Conservation (phyloP, 306 rosid species). For the Casuarina equisetifolia region DNA sequence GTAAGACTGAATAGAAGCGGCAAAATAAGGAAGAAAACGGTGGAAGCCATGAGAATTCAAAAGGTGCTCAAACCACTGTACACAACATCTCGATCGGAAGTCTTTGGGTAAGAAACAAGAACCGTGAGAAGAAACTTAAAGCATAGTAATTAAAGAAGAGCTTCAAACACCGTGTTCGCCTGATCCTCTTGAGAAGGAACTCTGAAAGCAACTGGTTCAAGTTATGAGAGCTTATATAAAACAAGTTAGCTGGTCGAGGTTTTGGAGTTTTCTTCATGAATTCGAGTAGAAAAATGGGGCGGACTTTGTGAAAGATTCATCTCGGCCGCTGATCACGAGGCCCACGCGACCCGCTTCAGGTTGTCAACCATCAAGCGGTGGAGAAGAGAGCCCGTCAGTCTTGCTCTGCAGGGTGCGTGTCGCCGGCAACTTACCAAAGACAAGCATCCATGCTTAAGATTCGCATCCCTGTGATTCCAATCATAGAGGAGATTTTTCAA, state of each 20-base stretch:
- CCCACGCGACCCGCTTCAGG: neutral
- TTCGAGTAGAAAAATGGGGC: neutral
- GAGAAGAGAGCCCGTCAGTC: neutral
- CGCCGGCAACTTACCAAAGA: neutral
- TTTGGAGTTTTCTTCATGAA: constrained; percentile 23
- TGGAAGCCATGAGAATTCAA: constrained; percentile 35
- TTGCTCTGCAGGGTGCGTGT: neutral
- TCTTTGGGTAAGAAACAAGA: constrained; percentile 11
- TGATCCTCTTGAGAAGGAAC: neutral
- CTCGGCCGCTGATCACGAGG: neutral
- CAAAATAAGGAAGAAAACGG: constrained; percentile 20
- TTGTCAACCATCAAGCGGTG: neutral
- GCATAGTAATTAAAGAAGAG: neutral
- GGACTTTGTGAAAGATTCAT: neutral
- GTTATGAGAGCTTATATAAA: constrained; percentile 5
- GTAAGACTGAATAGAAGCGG: constrained; percentile 37
- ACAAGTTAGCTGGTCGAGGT: constrained; percentile 12
- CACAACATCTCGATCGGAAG: constrained; percentile 15
- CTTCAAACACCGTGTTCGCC: neutral
- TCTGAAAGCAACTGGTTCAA: constrained; percentile 13
- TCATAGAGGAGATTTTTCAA: neutral
- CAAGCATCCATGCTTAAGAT: neutral
- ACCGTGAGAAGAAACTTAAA: constrained; percentile 12
- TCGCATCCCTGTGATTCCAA: neutral
- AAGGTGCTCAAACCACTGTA: constrained; percentile 1